These are phyloP conservation scores for Globisporangium spiculum DNA, from an alignment of 352 stramenopile species.

Conservation along the genomic window DNA sequence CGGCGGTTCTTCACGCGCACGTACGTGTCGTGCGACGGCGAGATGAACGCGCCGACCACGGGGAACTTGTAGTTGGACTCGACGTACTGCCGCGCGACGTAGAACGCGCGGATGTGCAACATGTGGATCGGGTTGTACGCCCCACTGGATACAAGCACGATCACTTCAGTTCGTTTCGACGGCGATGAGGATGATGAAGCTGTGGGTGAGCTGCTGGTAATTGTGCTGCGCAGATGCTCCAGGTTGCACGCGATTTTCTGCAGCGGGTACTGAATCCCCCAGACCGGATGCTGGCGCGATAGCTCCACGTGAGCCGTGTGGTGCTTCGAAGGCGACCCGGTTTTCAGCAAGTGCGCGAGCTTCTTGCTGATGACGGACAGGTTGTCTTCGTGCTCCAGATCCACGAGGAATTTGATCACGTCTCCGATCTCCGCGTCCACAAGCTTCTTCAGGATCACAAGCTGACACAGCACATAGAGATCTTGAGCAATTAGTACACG, in stretches of 20 bases:
- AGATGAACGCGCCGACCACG: slow-evolving; percentile 77
- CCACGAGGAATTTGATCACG: slow-evolving; percentile 58
- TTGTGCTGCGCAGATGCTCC: slow-evolving; percentile 31
- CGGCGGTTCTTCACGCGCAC: slow-evolving; percentile 69
- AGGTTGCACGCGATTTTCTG: slow-evolving; percentile 70
- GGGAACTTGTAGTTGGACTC: slow-evolving; percentile 79
- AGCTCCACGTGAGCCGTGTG: slow-evolving; percentile 25
- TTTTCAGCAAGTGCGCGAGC: slow-evolving; percentile 38
- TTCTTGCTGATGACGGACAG: slow-evolving; percentile 28
- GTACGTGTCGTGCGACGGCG: slow-evolving; percentile 70
- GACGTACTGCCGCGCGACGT: slow-evolving; percentile 72
- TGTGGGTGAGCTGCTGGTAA: not conserved
- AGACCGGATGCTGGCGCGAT: slow-evolving; percentile 40
- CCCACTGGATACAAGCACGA: slow-evolving; percentile 70
- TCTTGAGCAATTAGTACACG: not conserved
- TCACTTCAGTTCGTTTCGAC: slow-evolving; percentile 46
- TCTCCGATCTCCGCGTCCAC: slow-evolving; percentile 72
- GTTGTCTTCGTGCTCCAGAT: slow-evolving; percentile 40
- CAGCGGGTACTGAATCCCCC: slow-evolving; percentile 67
- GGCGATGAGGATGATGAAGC: slow-evolving; percentile 19
- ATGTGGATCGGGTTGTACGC: slow-evolving; percentile 82
- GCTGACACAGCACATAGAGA: slow-evolving; percentile 18
- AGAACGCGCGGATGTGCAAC: slow-evolving; percentile 73
- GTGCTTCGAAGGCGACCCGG: slow-evolving; percentile 60
- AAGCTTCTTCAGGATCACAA: slow-evolving; percentile 66